phyloP scores from a whole-genome alignment of 768 basidiomycete species.

The Rhizopogon roseolus region DNA sequence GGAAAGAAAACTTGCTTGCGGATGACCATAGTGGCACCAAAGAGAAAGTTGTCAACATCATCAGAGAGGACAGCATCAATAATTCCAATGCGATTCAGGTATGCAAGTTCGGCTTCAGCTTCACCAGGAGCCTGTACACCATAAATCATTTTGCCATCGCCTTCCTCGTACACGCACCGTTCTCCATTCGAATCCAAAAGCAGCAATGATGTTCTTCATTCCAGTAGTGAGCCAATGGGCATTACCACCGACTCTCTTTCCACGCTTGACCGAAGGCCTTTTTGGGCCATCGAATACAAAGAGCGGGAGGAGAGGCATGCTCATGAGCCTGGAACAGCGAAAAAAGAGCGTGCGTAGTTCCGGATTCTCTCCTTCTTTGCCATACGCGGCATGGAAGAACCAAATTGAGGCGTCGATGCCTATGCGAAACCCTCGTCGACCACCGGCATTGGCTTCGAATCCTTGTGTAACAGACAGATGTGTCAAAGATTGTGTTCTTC shows the following conservation, averaged over 20 bases:
- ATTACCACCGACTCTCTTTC: conserved; percentile 62
- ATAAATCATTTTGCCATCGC: conserved; percentile 20
- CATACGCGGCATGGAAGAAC: conserved; percentile 72
- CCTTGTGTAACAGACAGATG: conserved; percentile 73
- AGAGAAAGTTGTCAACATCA: conserved; percentile 90
- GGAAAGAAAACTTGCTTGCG: conserved; percentile 56
- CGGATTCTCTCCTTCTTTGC: conserved; percentile 80
- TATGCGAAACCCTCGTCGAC: conserved; percentile 69
- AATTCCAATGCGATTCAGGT: conserved; percentile 73
- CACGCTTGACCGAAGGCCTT: conserved; percentile 77
- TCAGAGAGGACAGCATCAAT: conserved; percentile 91
- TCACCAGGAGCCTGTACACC: conserved; percentile 78
- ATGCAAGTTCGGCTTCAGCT: conserved; percentile 91
- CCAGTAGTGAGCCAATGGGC: conserved; percentile 64
- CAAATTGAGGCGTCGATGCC: conserved; percentile 85
- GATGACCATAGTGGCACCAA: conserved; percentile 79
- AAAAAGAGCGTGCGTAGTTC: conserved; percentile 83
- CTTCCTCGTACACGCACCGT: conserved; percentile 35
- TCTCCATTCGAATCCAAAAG: conserved; percentile 78
- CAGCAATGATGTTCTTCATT: conserved; percentile 74
- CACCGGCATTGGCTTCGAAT: conserved; percentile 59
- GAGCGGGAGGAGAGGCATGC: conserved; percentile 76
- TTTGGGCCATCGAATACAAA: conserved; percentile 92
- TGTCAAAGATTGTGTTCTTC: conserved; percentile 67
- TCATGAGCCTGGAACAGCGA: conserved; percentile 74